Conservation (phyloP, 371 early-diverging fungal genomes). For the Funneliformis caledonium region DNA sequence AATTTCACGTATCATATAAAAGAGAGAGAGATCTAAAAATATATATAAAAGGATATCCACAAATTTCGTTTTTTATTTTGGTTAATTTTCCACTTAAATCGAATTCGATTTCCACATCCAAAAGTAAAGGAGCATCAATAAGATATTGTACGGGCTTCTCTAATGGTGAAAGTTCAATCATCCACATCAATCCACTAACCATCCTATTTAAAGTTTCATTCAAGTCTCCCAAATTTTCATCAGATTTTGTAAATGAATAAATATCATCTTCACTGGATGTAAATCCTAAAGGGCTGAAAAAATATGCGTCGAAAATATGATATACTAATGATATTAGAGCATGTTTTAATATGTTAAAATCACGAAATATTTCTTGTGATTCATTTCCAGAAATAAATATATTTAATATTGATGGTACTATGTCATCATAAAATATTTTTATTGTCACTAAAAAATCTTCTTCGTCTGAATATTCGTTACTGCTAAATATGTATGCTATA, state of each 20-base stretch:
- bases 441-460: constrained; percentile 26
- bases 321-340: constrained; percentile 46
- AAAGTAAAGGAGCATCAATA: constrained; percentile 72
- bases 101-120: constrained; percentile 80
- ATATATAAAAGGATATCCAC: constrained; percentile 50
- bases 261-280: constrained; percentile 10
- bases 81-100: constrained; percentile 62
- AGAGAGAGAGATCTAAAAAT: not conserved
- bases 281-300: constrained; percentile 48
- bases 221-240: not conserved
- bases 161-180: constrained; percentile 57
- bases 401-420: constrained; percentile 26
- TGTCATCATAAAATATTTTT: constrained; percentile 33
- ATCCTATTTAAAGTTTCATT: constrained; percentile 47
- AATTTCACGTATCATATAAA: not conserved
- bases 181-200: constrained; percentile 49
- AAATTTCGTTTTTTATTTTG: constrained; percentile 49
- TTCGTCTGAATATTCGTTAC: not conserved
- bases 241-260: not conserved
- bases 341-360: constrained; percentile 45
- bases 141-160: constrained; percentile 51
- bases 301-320: constrained; percentile 43
- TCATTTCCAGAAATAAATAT: constrained; percentile 24
- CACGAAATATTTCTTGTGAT: not conserved
- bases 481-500: constrained; percentile 22